These are phyloP conservation scores for Microcyclospora tardicrescens DNA, from an alignment of 2,329 filamentous ascomycete species.

Conservation along the genomic window DNA sequence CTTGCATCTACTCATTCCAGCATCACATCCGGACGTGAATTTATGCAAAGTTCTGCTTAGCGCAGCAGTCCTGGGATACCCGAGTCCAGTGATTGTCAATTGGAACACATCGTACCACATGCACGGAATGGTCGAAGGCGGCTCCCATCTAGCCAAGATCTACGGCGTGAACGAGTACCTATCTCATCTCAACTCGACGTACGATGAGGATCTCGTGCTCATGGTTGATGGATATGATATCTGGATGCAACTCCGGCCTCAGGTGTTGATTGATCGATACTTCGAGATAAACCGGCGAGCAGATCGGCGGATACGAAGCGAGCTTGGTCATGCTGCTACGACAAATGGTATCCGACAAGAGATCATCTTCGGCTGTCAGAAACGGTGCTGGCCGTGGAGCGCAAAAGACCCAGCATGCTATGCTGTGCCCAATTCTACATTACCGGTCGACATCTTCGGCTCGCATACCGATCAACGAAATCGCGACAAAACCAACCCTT, in stretches of 20 bases:
- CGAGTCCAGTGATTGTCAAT: slow-evolving; percentile 8
- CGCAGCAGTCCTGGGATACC: slow-evolving; percentile 12
- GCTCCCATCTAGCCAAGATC: slow-evolving; percentile 17
- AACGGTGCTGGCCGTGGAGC: slow-evolving; percentile 36
- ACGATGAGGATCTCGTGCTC: slow-evolving; percentile 43
- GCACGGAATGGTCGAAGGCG: slow-evolving; percentile 13
- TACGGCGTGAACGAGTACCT: slow-evolving; percentile 15
- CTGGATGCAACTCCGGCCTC: slow-evolving; percentile 30
- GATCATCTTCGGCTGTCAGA: slow-evolving; percentile 44
- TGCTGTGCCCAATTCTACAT: slow-evolving; percentile 38
- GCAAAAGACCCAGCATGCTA: slow-evolving; percentile 37
- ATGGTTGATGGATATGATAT: slow-evolving; percentile 52
- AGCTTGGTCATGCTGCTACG: slow-evolving; percentile 9
- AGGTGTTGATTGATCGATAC: slow-evolving; percentile 50
- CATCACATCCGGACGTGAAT: slow-evolving; percentile 12
- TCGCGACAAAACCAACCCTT: slow-evolving; percentile 21
- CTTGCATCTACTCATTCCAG: slow-evolving; percentile 17
- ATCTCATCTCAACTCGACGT: slow-evolving; percentile 4
- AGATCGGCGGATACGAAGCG: slow-evolving; percentile 35
- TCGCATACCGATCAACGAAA: slow-evolving; percentile 36
- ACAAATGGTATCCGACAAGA: slow-evolving; percentile 34
- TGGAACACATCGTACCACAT: slow-evolving; percentile 11
- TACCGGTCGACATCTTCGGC: slow-evolving; percentile 38
- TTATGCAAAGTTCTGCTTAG: slow-evolving; percentile 12
- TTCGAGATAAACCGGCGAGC: slow-evolving; percentile 27